phyloP scores from a whole-genome alignment of 179 eudicot genomes.

The Amaranthus tricolor region DNA sequence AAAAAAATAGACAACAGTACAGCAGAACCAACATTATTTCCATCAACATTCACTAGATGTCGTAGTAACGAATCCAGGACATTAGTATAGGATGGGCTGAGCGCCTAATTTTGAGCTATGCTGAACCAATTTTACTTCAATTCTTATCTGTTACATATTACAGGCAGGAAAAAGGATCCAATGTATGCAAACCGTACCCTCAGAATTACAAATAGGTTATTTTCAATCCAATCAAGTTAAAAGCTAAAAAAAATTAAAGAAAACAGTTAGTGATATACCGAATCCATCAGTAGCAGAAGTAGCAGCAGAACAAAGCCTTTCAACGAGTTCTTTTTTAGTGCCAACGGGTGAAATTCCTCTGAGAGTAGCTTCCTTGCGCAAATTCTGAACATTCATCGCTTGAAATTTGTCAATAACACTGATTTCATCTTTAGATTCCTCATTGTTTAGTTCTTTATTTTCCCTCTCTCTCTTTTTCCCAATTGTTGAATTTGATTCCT shows the following conservation, averaged over 20 bases:
- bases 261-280: constrained; percentile 8
- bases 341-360: constrained; percentile 30
- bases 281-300: constrained; percentile 13
- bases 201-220: no score
- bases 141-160: no score
- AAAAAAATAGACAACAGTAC: background rate
- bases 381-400: constrained; percentile 23
- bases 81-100: no score
- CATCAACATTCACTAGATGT: no score
- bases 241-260: background rate
- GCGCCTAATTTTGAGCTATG: no score
- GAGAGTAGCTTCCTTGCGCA: constrained; percentile 29
- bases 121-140: no score
- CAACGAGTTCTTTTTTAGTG: constrained; percentile 33
- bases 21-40: background rate
- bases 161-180: no score
- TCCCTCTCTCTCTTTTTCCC: constrained; percentile 52
- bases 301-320: constrained; percentile 19
- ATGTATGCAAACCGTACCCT: no score
- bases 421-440: constrained; percentile 28
- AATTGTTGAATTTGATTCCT: background rate
- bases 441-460: constrained; percentile 24
- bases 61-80: no score
- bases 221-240: background rate
- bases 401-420: constrained; percentile 23